Evolutionary conservation across 352 stramenopile species (phyloP).

Genomic region (Globisporangium uncinulatum): DNA sequence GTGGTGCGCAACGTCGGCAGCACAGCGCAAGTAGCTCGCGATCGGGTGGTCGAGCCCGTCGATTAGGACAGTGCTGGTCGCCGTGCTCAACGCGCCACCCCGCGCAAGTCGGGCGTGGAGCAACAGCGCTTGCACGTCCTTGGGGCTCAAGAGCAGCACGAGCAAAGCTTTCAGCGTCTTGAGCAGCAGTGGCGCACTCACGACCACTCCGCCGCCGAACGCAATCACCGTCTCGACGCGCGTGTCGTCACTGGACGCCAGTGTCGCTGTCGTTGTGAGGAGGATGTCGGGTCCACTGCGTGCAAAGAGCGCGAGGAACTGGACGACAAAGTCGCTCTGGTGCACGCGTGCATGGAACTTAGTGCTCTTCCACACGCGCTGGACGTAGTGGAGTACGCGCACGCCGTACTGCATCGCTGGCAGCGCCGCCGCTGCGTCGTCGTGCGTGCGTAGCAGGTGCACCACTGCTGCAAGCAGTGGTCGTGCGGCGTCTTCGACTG

Average conservation of each 20-base stretch:
- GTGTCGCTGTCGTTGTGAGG: not conserved
- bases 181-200: slow-evolving; percentile 30
- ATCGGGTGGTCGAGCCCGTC: slow-evolving; percentile 36
- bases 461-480: slow-evolving; percentile 52
- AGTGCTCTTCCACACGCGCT: slow-evolving; percentile 43
- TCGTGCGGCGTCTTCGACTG: slow-evolving; percentile 27
- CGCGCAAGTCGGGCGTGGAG: slow-evolving; percentile 23
- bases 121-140: slow-evolving; percentile 43
- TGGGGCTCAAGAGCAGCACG: slow-evolving; percentile 29
- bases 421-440: slow-evolving; percentile 38
- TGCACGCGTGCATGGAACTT: slow-evolving; percentile 26
- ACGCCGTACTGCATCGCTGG: slow-evolving; percentile 34
- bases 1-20: slow-evolving; percentile 48
- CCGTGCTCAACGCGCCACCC: not conserved
- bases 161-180: slow-evolving; percentile 37
- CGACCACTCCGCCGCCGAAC: slow-evolving; percentile 12
- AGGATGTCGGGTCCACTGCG: slow-evolving; percentile 33
- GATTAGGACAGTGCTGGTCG: slow-evolving; percentile 6
- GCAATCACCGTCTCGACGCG: not conserved
- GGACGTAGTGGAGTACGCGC: slow-evolving; percentile 56
- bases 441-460: slow-evolving; percentile 36
- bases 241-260: not conserved
- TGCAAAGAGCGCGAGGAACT: slow-evolving; percentile 52
- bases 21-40: slow-evolving; percentile 38
- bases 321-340: slow-evolving; percentile 49